A percentile compares a stretch with the other conserved stretches of the same genome.
Evolutionary conservation across 805 yeast genomes (phyloP).

Genomic region (Yamadazyma nakazawae): DNA sequence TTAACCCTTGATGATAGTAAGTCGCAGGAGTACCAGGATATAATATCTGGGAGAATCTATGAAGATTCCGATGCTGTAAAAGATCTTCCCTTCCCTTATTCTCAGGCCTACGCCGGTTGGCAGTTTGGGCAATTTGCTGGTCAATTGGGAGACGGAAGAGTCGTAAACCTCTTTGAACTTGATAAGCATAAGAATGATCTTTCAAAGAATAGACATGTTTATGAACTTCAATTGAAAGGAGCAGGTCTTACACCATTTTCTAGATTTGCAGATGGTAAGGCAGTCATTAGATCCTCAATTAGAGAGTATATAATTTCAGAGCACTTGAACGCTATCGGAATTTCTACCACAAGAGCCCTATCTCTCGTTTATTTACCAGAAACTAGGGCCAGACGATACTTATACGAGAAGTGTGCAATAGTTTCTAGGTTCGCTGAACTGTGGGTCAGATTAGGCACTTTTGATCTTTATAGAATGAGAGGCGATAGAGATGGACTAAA

Average conservation of each 20-base stretch:
- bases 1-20: constrained; percentile 37
- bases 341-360: constrained; percentile 84
- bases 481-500: constrained; percentile 64
- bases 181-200: constrained; percentile 29
- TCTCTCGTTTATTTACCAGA: constrained; percentile 69
- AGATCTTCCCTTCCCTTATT: constrained; percentile 64
- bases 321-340: constrained; percentile 71
- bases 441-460: constrained; percentile 88
- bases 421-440: constrained; percentile 78
- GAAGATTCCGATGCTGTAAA: constrained; percentile 25
- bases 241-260: constrained; percentile 90
- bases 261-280: constrained; percentile 95
- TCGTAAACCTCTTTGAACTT: constrained; percentile 73
- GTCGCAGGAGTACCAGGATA: constrained; percentile 46
- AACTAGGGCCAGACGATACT: constrained; percentile 69
- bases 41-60: constrained; percentile 59
- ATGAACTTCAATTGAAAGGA: constrained; percentile 84
- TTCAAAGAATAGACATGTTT: constrained; percentile 34
- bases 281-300: constrained; percentile 82
- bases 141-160: constrained; percentile 95
- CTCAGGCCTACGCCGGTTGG: constrained; percentile 93
- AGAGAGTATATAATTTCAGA: constrained; percentile 87
- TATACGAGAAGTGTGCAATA: constrained; percentile 78
- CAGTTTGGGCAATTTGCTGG: constrained; percentile 98
- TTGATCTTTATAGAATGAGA: constrained; percentile 76